Base-by-base conservation (phyloP, 2,329 filamentous ascomycete species). In the Diplocarpon rosae region DNA sequence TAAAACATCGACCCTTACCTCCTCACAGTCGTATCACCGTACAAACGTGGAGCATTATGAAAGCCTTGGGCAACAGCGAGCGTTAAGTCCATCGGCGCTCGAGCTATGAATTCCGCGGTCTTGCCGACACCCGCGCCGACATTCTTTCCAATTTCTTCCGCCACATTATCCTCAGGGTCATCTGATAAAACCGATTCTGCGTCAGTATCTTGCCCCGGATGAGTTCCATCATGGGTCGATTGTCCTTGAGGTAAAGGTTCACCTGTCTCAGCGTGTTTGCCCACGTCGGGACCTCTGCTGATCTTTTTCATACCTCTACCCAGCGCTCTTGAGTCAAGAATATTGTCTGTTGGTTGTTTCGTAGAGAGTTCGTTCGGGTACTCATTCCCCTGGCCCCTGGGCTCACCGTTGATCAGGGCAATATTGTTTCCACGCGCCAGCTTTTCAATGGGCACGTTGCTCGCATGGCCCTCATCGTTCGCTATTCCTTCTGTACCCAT, bases 1-100 rank as follows among this genome's bases (percentile, higher is more conserved):
- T 14, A 12, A 11, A n/a, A n/a, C n/a, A 37, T n/a, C 6, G 2
- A 27, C 10, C n/a, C 16, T 35, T 49, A 49, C 39, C 52, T 49
- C 3, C 81, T 72, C 1, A 85, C 81, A 1, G 80, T 84, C 39
- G 76, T 72, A 54, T 85, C 81, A 12, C 80, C 80, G 52, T 85
- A 85, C 0, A 85, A 67, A 2, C 78, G 72, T 1, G 80, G 80
- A 0, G 78, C 78, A 51, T 85, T 85, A 59, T 84, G 80, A 51
- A 84, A 83, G 27, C 50, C 80, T 56, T 83, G 78, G 1, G 77
- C 76, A 1, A 84, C 58, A 0, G 77, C 76, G 33, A 83, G 63
- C 0, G 72, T 69, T 2, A 83, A 59, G 53, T 80, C 72, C 51
- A 81, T 72, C 0, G 80, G 80, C 0, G 76, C 73, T 48, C 53